Percentiles rank a stretch among this genome's conserved stretches.
Conservation (phyloP, 441 rosid genomes). For the Biscutella auriculata region DNA sequence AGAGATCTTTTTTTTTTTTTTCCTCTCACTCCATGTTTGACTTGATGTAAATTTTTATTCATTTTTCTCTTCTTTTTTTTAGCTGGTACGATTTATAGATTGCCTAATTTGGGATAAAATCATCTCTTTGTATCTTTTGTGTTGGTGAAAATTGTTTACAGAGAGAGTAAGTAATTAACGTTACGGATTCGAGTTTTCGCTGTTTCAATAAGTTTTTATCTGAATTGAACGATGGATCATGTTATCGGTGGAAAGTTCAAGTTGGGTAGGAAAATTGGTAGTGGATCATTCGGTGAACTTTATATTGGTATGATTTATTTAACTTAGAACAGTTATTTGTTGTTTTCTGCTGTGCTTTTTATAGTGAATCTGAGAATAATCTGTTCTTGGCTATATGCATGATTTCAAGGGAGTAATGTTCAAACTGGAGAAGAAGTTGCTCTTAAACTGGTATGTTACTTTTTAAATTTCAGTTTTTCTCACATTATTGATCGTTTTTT, state of each 20-base stretch:
- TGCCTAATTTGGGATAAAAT: too few relatives aligned
- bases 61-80: too few relatives aligned
- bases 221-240: constrained; percentile 51
- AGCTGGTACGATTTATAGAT: too few relatives aligned
- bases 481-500: neutral
- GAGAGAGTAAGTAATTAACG: too few relatives aligned
- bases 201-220: neutral
- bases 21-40: too few relatives aligned
- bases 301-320: constrained; percentile 52
- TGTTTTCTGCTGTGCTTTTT: neutral
- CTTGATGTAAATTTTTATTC: too few relatives aligned
- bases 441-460: constrained; percentile 41
- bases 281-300: constrained; percentile 93
- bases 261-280: constrained; percentile 90
- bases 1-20: too few relatives aligned
- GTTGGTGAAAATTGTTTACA: too few relatives aligned
- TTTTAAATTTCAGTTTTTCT: neutral
- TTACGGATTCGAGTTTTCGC: too few relatives aligned
- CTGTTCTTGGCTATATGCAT: neutral
- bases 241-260: constrained; percentile 79
- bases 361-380: neutral
- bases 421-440: constrained; percentile 64
- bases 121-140: too few relatives aligned
- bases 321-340: constrained; percentile 12
- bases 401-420: constrained; percentile 35